Conservation (phyloP, 371 early-diverging fungal genomes). For the Batkoa obscura region DNA sequence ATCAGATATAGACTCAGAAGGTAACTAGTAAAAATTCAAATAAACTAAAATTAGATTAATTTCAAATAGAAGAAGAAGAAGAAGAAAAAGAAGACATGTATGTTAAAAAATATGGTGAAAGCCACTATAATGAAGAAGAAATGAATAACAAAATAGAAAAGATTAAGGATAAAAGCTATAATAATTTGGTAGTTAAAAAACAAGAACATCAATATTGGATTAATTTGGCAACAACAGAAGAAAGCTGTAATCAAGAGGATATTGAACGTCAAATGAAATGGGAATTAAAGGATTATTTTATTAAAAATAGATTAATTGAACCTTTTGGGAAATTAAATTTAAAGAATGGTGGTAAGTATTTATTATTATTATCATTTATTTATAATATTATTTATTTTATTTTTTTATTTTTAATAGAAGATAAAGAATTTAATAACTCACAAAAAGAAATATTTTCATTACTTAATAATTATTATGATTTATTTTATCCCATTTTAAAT, state of each 20-base stretch:
- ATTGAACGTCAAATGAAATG: too few species aligned
- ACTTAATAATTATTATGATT: conserved; percentile 53
- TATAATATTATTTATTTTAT: neutral
- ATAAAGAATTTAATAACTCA: conserved; percentile 14
- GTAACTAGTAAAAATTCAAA: conserved; percentile 8
- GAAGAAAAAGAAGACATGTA: conserved; percentile 11
- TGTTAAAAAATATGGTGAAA: conserved; percentile 21
- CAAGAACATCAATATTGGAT: too few species aligned
- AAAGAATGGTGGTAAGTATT: neutral
- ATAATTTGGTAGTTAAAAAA: conserved; percentile 4
- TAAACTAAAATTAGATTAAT: neutral
- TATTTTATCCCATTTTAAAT: conserved; percentile 44
- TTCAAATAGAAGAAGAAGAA: neutral
- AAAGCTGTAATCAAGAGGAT: too few species aligned
- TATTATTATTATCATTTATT: neutral
- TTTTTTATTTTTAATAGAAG: conserved; percentile 1
- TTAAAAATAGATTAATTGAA: neutral
- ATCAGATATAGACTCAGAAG: conserved; percentile 11
- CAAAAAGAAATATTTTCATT: conserved; percentile 41
- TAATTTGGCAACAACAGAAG: too few species aligned
- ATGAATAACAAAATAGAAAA: conserved; percentile 25
- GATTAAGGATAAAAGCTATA: conserved; percentile 8
- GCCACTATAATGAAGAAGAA: conserved; percentile 15
- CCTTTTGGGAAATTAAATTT: neutral
- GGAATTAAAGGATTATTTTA: neutral